Percentiles rank a stretch among this genome's conserved stretches.
Evolutionary conservation across 495 filamentous ascomycete species (phyloP).

Genomic region (Emericellopsis terricola): DNA sequence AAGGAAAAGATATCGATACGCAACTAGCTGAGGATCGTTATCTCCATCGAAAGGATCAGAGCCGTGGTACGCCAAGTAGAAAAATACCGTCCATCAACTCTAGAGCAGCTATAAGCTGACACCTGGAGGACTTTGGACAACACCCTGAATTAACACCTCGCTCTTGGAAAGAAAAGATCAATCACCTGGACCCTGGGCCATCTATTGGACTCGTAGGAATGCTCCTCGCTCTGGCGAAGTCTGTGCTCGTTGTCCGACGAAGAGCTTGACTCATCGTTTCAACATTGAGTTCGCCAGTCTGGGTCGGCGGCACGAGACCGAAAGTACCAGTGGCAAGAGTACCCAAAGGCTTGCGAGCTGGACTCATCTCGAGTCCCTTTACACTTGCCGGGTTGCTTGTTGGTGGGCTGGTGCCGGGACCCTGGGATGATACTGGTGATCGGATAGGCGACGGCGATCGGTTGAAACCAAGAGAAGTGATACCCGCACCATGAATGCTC

Average conservation of each 20-base stretch:
- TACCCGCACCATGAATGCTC: constrained; percentile 36
- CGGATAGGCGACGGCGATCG: constrained; percentile 58
- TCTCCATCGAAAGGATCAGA: no score
- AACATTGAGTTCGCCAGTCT: constrained; percentile 54
- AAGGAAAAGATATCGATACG: no score
- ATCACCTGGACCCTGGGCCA: constrained; percentile 10
- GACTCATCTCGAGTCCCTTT: constrained; percentile 46
- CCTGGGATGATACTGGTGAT: constrained; percentile 49
- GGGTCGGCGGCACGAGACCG: constrained; percentile 10
- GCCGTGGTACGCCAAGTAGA: no score
- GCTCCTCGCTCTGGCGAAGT: constrained; percentile 45
- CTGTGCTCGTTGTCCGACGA: constrained; percentile 63
- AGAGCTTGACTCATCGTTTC: constrained; percentile 86
- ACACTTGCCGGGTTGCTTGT: constrained; percentile 47
- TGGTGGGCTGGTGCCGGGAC: constrained; percentile 43
- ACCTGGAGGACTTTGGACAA: no score
- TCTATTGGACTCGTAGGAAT: constrained; percentile 41
- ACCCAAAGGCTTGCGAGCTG: constrained; percentile 30
- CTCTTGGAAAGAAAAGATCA: no score
- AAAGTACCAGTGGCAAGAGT: constrained; percentile 20
- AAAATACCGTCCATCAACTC: no score
- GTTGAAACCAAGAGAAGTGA: constrained; percentile 35
- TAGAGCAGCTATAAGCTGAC: no score
- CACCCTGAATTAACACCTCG: no score
- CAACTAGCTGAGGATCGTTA: no score